Percentiles rank a stretch among this genome's conserved stretches.
Conservation (phyloP, 345 rosid species). For the Excoecaria agallocha region DNA sequence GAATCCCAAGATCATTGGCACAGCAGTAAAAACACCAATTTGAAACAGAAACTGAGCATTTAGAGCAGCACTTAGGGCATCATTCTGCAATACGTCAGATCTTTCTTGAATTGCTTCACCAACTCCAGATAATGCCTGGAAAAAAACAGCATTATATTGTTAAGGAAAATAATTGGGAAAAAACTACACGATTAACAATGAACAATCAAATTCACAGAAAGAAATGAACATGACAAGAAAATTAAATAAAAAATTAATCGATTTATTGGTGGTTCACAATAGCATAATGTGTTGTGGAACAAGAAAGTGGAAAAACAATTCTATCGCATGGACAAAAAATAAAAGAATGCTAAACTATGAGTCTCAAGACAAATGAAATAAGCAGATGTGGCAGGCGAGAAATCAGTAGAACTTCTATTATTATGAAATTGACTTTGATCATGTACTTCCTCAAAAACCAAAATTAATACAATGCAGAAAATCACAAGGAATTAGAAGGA, state of each 20-base stretch:
- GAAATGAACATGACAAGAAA: neutral
- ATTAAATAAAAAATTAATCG: neutral
- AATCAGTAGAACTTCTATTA: neutral
- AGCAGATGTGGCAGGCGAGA: neutral
- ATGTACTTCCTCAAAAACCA: neutral
- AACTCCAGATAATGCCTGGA: slow-evolving; percentile 91
- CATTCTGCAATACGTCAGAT: slow-evolving; percentile 55
- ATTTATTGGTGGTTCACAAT: neutral
- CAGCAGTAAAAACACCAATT: slow-evolving; percentile 91
- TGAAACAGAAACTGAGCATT: slow-evolving; percentile 96
- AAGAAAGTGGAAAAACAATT: neutral
- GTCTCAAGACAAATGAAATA: too few species aligned
- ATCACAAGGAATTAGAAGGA: neutral
- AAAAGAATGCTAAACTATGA: neutral
- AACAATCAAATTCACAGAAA: neutral
- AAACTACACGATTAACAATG: neutral
- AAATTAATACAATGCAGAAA: neutral
- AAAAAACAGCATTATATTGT: slow-evolving; percentile 13
- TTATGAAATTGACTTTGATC: neutral
- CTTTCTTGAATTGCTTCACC: slow-evolving; percentile 62
- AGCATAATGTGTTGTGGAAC: neutral
- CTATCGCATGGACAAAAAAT: neutral
- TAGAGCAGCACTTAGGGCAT: slow-evolving; percentile 75
- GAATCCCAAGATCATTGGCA: slow-evolving; percentile 90
- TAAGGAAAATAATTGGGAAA: neutral